Base-by-base conservation (phyloP, 140 eudicot genomes). In the Bidens hawaiensis region DNA sequence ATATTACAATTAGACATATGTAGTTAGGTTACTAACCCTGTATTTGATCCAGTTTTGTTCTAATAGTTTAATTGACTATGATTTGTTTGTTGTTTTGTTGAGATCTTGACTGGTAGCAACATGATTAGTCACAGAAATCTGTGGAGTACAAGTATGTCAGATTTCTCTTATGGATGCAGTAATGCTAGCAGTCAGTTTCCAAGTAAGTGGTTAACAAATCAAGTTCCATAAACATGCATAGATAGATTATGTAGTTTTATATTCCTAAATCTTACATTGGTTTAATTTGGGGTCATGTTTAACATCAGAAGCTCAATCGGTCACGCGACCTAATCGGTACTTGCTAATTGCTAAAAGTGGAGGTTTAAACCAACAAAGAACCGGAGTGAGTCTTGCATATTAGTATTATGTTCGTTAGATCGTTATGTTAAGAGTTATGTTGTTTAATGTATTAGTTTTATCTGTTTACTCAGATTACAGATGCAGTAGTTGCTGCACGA, bases 401-500 rank as follows among this genome's bases (percentile, higher is more conserved):
- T n/a, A n/a, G 1, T 65, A 1, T 45, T 6, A n/a, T 38, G 19
- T 14, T 13, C 9, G 30, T 45, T 42, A n/a, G n/a, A n/a, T 56
- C 10, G 25, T 10, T 24, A 66, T 30, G 40, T 10, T 60, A 4
- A 34, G 14, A 19, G 25, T 52, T 4, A 28, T 36, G 41, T 53
- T 64, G 15, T 19, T 48, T 33, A 53, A 43, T 11, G 30, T 58
- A 23, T 26, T 6, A 49, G 41, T 47, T 19, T 11, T 69, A 28
- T 12, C 22, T 24, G 16, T 18, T 5, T 26, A 19, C 40, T 7
- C 80, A 89, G 97, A 89, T 89, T 10, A 82, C 86, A 24, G 97
- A 89, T 79, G 94, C 89, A 68, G 97, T 89, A 31, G 97, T 89
- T 78, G 97, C 95, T 69, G 97, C 97, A 16, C 94, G 94, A 40